phyloP scores from a whole-genome alignment of 371 early-diverging fungal genomes.

The Mortierella sp. region DNA sequence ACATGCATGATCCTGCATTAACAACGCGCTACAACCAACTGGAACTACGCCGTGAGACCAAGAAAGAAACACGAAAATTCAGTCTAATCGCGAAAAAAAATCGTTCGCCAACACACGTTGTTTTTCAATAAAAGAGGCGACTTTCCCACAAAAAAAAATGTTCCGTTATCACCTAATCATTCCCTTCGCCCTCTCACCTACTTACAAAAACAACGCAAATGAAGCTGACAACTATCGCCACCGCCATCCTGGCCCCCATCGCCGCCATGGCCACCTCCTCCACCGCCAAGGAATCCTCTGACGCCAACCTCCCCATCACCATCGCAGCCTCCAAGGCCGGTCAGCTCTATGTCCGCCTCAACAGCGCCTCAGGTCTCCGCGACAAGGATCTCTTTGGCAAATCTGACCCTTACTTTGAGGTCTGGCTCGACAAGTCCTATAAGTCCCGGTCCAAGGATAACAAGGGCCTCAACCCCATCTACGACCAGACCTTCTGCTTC shows the following conservation, averaged over 20 bases:
- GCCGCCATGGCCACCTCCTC: conserved; percentile 22
- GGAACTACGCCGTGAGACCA: neutral
- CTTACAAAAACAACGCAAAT: neutral
- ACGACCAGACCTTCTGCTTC: conserved; percentile 33
- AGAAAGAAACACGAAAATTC: neutral
- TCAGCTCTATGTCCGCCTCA: conserved; percentile 26
- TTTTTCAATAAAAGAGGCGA: no score
- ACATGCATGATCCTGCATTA: neutral
- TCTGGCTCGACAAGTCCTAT: conserved; percentile 24
- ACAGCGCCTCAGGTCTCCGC: conserved; percentile 12
- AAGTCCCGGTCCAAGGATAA: conserved; percentile 34
- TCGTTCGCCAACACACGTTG: neutral
- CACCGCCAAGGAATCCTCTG: neutral
- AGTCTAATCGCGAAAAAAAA: neutral
- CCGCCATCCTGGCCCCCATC: conserved; percentile 15
- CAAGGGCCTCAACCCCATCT: conserved; percentile 34
- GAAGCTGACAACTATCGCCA: conserved; percentile 12
- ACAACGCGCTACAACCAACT: neutral
- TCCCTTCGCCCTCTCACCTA: neutral
- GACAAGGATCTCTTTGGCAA: conserved; percentile 26
- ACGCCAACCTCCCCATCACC: neutral
- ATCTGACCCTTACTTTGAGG: conserved; percentile 20
- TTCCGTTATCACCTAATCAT: neutral
- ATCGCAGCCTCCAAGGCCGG: conserved; percentile 29
- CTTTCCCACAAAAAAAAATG: neutral